These are phyloP conservation scores for Coemansia sp. DNA, from an alignment of 192 early-diverging fungal species.

Conservation along the genomic window DNA sequence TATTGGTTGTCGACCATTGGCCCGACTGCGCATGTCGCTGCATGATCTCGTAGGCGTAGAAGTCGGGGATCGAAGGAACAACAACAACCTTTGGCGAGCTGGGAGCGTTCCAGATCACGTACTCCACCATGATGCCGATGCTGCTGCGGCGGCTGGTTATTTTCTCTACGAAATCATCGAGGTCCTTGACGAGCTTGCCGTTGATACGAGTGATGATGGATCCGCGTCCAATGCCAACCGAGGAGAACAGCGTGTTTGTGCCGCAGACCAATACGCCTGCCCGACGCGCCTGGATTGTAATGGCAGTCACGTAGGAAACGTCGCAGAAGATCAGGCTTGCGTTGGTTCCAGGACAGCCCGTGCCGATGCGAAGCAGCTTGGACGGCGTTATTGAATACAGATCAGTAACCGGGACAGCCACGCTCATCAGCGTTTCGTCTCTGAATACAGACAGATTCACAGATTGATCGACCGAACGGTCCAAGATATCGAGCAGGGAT, in stretches of 20 bases:
- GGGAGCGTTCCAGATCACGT: neutral
- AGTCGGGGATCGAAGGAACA: neutral
- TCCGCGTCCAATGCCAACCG: neutral
- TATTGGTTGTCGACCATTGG: conserved; percentile 2
- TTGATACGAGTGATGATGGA: conserved; percentile 2
- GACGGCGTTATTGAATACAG: conserved; percentile 74
- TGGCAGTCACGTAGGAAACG: conserved; percentile 65
- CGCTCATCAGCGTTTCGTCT: conserved; percentile 42
- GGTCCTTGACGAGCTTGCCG: neutral
- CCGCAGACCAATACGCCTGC: neutral
- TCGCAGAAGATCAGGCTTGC: conserved; percentile 62
- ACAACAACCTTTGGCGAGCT: neutral
- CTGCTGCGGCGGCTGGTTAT: neutral
- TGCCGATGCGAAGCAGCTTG: conserved; percentile 79
- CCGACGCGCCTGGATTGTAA: neutral
- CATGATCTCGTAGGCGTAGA: neutral
- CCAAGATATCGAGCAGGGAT: conserved; percentile 59
- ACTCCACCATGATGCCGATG: neutral
- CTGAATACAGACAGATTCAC: conserved; percentile 58
- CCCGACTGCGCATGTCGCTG: neutral
- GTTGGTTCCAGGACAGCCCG: conserved; percentile 14
- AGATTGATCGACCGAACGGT: conserved; percentile 55
- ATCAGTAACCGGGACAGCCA: conserved; percentile 61
- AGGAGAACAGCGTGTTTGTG: conserved; percentile 4
- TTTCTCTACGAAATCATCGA: neutral